Base-by-base conservation (phyloP, 352 stramenopile species). In the Pseudoperonospora humuli region DNA sequence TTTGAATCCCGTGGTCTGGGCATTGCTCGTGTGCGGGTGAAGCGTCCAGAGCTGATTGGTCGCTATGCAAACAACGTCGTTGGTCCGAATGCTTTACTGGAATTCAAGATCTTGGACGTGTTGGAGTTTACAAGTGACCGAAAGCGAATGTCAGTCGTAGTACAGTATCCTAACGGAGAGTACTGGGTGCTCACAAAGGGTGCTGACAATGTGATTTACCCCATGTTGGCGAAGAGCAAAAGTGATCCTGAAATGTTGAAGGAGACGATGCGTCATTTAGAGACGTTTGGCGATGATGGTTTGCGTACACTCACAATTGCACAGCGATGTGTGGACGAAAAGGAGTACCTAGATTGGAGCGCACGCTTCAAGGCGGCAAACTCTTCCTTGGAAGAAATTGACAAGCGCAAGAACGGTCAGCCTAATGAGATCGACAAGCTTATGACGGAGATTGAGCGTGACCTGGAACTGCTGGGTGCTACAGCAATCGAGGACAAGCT, bases 401-500 rank as follows among this genome's bases (percentile, higher is more conserved):
- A 86, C 13, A 85, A 93, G 63, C 72, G 74, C 19, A 90, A 86
- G 41, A 70, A 84, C 3, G 75, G 57, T 13, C 43, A 70, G 31
- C 35, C 68, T 7, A 90, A 90, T 26, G 42, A 73, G 43, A 87
- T 90, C 11, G 78, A 94, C 28, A 49, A 57, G 38, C 41, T 89
- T 21, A 76, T 90, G 65, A 71, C 50, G 4, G 75, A 89, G 40
- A 76, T 95, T 11, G 86, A 96, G 55, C 61, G 60, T 24, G 69
- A 92, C n/a, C 38, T 96, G 34, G 66, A 74, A 19, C 48, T 95
- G 15, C 40, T 96, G 3, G 90, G 90, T 15, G 82, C 84, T 3
- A 97, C 84, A 4, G 90, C 87, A 15, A 97, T 97, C 43, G 88
- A 97, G 71, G 90, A 97, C 65, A 93, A 96, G 61, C 69, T 97